Evolutionary conservation across 768 basidiomycete genomes (phyloP), one percentile per base, ranked within the genome.

Genomic region (Xerocomellus amylosporus): DNA sequence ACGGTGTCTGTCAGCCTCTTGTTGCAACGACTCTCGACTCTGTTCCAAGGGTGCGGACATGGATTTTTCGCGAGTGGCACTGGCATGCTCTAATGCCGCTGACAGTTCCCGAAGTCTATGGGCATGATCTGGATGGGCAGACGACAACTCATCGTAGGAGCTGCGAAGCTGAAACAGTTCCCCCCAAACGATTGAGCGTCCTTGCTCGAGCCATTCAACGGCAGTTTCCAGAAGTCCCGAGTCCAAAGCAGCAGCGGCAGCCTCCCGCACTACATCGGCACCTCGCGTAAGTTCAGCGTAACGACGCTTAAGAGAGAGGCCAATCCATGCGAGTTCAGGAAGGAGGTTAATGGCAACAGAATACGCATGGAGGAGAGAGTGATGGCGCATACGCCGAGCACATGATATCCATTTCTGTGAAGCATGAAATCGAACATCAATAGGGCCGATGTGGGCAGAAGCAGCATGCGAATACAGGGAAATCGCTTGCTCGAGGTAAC

Each of bases 191-290:
- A 59, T 51, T 12, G 62, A 59, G 5, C 58, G 51, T 12, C 58
- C 55, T n/a, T 59, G 58, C 26, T 59, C 58, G 9, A 59, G 58
- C 58, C 58, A 59, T 24, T 59, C 58, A 5, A 59, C 48, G 2
- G 58, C 58, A 0, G 26, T 47, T 34, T 57, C 42, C 2, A 31
- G 45, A 5, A 24, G 24, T 15, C 58, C 54, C 17, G 37, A 49
- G n/a, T 54, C 54, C 41, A 66, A 40, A 5, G 67, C 62, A 15
- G 59, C 51, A 2, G 66, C 65, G 1, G 63, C 66, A 2, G 63
- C 66, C 3, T 64, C 63, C 17, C 64, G 53, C 2, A 57, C 66
- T 10, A 67, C 31, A 43, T 44, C 54, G 19, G 50, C 50, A 13
- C 44, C 22, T 46, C 10, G 30, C 13, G 7, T 15, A 26, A 66